Evolutionary conservation across 179 eudicot species (phyloP).

Genomic region (Silene coronaria): DNA sequence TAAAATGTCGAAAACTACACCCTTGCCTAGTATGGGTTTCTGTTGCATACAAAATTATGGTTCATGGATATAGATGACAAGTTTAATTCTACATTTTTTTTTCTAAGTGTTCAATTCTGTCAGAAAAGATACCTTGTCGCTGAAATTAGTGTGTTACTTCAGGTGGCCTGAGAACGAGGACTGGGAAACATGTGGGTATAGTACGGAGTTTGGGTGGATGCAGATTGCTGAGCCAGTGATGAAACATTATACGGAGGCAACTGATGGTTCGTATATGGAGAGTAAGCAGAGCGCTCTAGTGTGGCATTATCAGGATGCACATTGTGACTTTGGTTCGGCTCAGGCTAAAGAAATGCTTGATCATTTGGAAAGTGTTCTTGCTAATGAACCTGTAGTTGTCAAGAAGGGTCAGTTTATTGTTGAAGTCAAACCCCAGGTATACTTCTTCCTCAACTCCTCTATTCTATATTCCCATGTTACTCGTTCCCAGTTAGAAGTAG

Average conservation of each 20-base stretch:
- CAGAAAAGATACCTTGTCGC: neutral
- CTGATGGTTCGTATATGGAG: slow-evolving; percentile 79
- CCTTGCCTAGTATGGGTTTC: no score
- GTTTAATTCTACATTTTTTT: no score
- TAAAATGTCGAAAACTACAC: no score
- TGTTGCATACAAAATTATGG: no score
- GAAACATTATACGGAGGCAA: slow-evolving; percentile 67
- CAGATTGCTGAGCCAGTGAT: slow-evolving; percentile 77
- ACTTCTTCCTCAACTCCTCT: neutral
- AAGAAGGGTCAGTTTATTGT: slow-evolving; percentile 83
- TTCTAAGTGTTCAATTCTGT: no score
- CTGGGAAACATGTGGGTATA: slow-evolving; percentile 60
- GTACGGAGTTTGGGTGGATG: slow-evolving; percentile 68
- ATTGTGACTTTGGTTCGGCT: slow-evolving; percentile 72
- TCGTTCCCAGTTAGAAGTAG: no score
- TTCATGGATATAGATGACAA: no score
- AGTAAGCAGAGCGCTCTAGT: slow-evolving; percentile 81
- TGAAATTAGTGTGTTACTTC: slow-evolving; percentile 4
- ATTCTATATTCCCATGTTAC: neutral
- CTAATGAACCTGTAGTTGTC: slow-evolving; percentile 83
- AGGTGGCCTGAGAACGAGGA: slow-evolving; percentile 64
- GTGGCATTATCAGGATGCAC: slow-evolving; percentile 83
- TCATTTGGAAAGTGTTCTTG: slow-evolving; percentile 82
- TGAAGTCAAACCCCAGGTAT: slow-evolving; percentile 93
- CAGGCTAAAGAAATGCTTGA: slow-evolving; percentile 95